Evolutionary conservation across 306 rosid species (phyloP), one percentile per base, ranked within the genome.

Genomic region (Pterocarpus santalinus): DNA sequence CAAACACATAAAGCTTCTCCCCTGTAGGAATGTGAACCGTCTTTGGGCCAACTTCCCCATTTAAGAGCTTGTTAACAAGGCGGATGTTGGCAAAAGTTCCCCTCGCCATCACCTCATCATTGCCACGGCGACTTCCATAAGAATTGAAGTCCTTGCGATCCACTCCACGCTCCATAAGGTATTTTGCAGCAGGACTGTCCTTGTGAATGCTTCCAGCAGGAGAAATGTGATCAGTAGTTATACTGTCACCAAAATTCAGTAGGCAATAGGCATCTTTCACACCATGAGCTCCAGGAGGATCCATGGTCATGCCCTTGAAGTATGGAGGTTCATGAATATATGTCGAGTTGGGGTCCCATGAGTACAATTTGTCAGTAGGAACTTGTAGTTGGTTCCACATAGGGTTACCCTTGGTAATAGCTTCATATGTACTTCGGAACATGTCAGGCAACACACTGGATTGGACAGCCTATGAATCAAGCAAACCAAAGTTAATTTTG

Each of bases 21-120:
- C 99, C 99, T 0, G 99, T 83, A 8, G 99, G 99, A 87, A 96
- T 72, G 77, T 93, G 98, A 80, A 93, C 69, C 2, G 99, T 96
- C 85, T 93, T 92, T 55, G 99, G 94, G 7, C 99, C 98, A 49
- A 90, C 98, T 87, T 96, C 99, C 38, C 99, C 98, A 34, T 92
- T 92, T 88, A 96, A 86, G 58, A 96, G 97, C 91, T 93, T 96
- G 94, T 96, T 96, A 75, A 96, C 99, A 74, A 96, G 30, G 66
- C 99, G 98, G 65, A 96, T 96, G 88, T 96, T 96, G 55, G 98
- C 98, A 92, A 96, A 96, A 43, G 99, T 96, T 84, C 99, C 99
- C 84, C 99, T 89, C 9, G 98, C 97, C 99, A 96, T 96, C 66
- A 96, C 84, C 86, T 96, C 99, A 86, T 96, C 99, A 87, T 96